Evolutionary conservation across 495 filamentous ascomycete species (phyloP).

Genomic region (Xylaria palmicola): DNA sequence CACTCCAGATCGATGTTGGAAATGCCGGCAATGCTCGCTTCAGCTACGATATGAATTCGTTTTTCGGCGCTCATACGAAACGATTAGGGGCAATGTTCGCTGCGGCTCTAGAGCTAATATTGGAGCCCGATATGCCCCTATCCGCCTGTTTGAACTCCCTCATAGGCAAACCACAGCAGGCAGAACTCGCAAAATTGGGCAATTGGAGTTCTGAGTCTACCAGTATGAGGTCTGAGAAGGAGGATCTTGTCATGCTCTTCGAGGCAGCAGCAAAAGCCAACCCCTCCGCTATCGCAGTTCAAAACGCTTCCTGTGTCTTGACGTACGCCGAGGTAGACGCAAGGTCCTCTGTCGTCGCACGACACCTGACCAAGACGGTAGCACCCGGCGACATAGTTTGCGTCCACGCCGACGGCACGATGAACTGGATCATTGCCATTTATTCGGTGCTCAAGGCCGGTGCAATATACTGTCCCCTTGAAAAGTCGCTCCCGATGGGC

Average conservation of each 20-base stretch:
- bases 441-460: slow-evolving; percentile 34
- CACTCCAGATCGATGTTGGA: neutral
- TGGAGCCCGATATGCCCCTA: neutral
- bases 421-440: slow-evolving; percentile 42
- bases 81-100: neutral
- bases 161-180: neutral
- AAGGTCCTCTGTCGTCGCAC: neutral
- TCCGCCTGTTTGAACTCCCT: neutral
- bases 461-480: slow-evolving; percentile 32
- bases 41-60: slow-evolving; percentile 1
- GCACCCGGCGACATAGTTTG: slow-evolving; percentile 29
- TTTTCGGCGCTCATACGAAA: neutral
- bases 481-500: slow-evolving; percentile 8
- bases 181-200: neutral
- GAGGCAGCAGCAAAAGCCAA: slow-evolving; percentile 1
- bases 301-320: neutral
- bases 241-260: slow-evolving; percentile 28
- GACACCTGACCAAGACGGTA: slow-evolving; percentile 3
- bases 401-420: slow-evolving; percentile 32
- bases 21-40: neutral
- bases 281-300: slow-evolving; percentile 18
- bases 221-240: neutral
- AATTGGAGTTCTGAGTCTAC: slow-evolving; percentile 13
- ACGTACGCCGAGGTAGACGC: slow-evolving; percentile 24
- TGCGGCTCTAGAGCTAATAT: neutral